Evolutionary conservation across 768 basidiomycete genomes (phyloP), one percentile per base, ranked within the genome.

Genomic region (Filobasidium wieringae): DNA sequence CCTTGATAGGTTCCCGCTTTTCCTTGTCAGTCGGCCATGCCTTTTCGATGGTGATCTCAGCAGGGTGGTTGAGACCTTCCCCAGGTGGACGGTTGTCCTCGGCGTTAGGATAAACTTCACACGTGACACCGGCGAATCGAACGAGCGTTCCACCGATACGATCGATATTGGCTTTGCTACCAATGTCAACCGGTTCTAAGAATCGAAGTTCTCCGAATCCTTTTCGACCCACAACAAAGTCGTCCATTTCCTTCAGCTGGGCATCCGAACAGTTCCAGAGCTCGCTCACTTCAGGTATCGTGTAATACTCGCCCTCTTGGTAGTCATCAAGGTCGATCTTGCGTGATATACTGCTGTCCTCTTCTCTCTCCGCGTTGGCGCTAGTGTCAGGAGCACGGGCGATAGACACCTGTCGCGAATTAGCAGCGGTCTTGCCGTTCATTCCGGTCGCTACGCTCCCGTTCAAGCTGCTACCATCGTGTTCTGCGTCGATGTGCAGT

Each of bases 1-100:
- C 88, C 72, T 85, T 90, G 74, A 97, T 84, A 37, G 87, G 85
- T 68, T 92, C 84, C 60, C 89, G 79, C 32, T 88, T 89, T 39
- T 87, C 86, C 77, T 92, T 92, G 75, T 96, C 89, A 63, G 84
- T 79, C 47, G 88, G 80, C 85, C 87, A 97, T 76, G 89, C 91
- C 53, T 82, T 78, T 63, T 86, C 76, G 41, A 99, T 76, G 45
- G 80, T 78, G 63, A 99, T 81, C 58, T 78, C 79, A 22, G 92
- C 88, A 30, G 80, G 83, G 24, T 92, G 90, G 68, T 97, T 97
- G 55, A 99, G 77, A 34, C 95, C 95, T 22, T 82, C 78, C 15
- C 91, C 89, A 22, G 83, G 80, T 9, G 82, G 79, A 0, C 89
- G 88, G 74, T 92, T 92, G 66, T 87, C 84, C 45, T 80, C 81